phyloP scores from a whole-genome alignment of 345 rosid genomes.

The Isatis tinctoria region DNA sequence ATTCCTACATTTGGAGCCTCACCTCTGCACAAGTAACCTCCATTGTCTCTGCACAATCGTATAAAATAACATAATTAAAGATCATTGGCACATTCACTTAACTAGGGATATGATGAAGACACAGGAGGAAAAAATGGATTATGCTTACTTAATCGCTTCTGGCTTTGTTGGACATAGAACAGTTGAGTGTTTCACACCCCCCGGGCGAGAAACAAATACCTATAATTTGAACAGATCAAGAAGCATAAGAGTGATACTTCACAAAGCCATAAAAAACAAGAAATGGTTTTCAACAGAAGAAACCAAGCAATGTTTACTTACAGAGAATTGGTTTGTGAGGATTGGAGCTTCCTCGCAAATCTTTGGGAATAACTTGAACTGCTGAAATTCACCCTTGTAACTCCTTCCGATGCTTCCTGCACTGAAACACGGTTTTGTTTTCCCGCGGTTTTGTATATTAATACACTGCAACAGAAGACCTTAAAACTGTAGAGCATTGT shows the following conservation, averaged over 20 bases:
- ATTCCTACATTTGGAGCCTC: slow-evolving; percentile 54
- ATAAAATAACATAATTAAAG: slow-evolving; percentile 11
- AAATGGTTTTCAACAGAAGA: not conserved
- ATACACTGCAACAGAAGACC: not conserved
- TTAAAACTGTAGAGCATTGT: not conserved
- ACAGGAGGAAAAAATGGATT: not conserved
- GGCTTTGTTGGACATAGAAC: slow-evolving; percentile 64
- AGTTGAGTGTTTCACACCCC: slow-evolving; percentile 63
- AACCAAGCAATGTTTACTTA: slow-evolving; percentile 27
- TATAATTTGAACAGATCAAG: slow-evolving; percentile 8
- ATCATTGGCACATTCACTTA: not conserved
- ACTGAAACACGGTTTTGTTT: slow-evolving; percentile 31
- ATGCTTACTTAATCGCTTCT: slow-evolving; percentile 52
- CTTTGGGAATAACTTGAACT: slow-evolving; percentile 47
- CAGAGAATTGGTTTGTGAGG: slow-evolving; percentile 68
- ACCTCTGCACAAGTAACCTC: slow-evolving; percentile 32
- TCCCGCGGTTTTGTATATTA: slow-evolving; percentile 4
- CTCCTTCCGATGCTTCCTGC: slow-evolving; percentile 79
- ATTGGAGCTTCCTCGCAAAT: slow-evolving; percentile 48
- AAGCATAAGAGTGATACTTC: slow-evolving; percentile 7
- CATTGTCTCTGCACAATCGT: slow-evolving; percentile 48
- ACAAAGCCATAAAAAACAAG: not conserved
- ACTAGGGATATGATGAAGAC: not conserved
- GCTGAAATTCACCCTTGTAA: slow-evolving; percentile 61
- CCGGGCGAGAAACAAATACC: slow-evolving; percentile 80